Evolutionary conservation across 2,329 filamentous ascomycete genomes (phyloP).

Genomic region (Fusarium papillatum): DNA sequence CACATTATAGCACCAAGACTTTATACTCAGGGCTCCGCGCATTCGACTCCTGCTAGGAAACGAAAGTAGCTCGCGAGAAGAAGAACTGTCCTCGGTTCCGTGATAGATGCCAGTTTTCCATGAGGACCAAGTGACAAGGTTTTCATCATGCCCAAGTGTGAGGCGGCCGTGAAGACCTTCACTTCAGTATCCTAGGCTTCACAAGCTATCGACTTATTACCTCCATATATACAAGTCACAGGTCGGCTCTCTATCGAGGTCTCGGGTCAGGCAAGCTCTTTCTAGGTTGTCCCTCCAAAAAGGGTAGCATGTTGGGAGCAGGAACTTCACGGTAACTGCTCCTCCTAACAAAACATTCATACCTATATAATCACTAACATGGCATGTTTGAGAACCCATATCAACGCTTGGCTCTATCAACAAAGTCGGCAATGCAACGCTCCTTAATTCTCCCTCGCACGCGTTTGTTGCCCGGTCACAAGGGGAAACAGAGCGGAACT

Average conservation of each 20-base stretch:
- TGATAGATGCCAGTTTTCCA: not conserved
- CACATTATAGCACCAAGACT: not conserved
- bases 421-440: not conserved
- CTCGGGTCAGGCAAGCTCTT: not conserved
- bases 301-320: not conserved
- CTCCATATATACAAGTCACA: not conserved
- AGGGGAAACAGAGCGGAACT: not conserved
- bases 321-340: not conserved
- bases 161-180: not conserved
- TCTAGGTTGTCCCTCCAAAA: not conserved
- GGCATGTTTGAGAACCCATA: not conserved
- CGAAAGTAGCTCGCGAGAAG: fast-evolving
- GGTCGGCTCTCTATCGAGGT: not conserved
- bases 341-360: not conserved
- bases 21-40: not conserved
- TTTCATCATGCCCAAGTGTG: not conserved
- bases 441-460: not conserved
- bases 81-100: not conserved
- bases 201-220: not conserved
- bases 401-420: not conserved
- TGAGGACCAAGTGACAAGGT: not conserved
- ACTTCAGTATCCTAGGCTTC: not conserved
- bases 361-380: not conserved
- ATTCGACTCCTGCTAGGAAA: not conserved
- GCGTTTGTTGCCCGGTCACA: not conserved